Evolutionary conservation across 345 rosid genomes (phyloP), one percentile per base, ranked within the genome.

Genomic region (Aurinia saxatilis): DNA sequence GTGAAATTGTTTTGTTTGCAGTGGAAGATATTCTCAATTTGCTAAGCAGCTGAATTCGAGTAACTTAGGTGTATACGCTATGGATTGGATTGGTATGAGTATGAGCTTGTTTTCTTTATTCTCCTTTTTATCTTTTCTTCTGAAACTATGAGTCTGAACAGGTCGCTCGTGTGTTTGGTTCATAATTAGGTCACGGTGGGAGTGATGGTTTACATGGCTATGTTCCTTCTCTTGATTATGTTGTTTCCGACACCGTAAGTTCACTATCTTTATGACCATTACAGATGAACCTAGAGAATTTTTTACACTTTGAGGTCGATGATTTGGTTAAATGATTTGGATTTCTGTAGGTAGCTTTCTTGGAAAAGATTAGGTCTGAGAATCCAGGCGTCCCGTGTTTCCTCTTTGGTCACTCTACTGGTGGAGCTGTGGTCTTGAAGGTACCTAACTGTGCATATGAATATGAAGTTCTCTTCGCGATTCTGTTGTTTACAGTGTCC

Each of bases 201-300:
- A 93, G 97, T n/a, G 99, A 93, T 71, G 97, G 97, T 29, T 82
- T 93, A 82, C 99, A 93, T 66, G 99, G 99, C 41, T 90, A 87
- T 34, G 96, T 93, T 75, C 99, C 99, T 76, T 93, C 99, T 53
- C 90, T 93, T 45, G 97, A 93, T 64, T 82, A 83, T 44, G 99
- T 93, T 57, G 96, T 82, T 70, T 87, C 86, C 5, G 99, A 93
- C 57, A 84, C 90, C 0, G 99, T 90, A 82, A 70, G 95, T 68
- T 45, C 11, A 29, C 48, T 8, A 31, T 42, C 40, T 40, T 49
- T 49, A 8, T 3, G 11, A 30, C 23, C 55, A 15, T 5, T 31
- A 31, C 3, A 4, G 36, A 13, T 68, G 15, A 34, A 63, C 11
- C 7, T 55, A 57, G 55, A 44, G 41, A 38, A 31, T 35, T 2